A percentile compares a stretch with the other conserved stretches of the same genome.
phyloP scores from a whole-genome alignment of 345 rosid genomes.

The Atalantia buxifolia region DNA sequence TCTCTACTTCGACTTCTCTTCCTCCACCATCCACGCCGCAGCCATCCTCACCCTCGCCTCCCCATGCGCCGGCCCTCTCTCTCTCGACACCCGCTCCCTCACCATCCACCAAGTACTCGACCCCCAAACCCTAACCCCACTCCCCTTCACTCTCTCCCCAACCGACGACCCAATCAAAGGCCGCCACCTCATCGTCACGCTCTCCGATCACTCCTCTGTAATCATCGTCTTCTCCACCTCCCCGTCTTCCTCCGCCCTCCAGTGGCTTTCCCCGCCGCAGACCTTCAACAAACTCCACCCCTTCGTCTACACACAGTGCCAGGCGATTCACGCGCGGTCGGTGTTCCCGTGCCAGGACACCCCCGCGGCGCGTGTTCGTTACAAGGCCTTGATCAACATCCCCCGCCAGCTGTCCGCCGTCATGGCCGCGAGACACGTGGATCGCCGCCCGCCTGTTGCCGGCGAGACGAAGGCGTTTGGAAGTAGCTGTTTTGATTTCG shows the following conservation, averaged over 20 bases:
- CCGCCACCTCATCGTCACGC: conserved; percentile 37
- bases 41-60: conserved; percentile 64
- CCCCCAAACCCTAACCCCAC: conserved; percentile 37
- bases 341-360: conserved; percentile 95
- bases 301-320: conserved; percentile 89
- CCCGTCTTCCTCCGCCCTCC: conserved; percentile 78
- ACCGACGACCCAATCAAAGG: conserved; percentile 52
- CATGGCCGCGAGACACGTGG: conserved; percentile 75
- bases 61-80: conserved; percentile 43
- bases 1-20: conserved; percentile 70
- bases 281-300: conserved; percentile 67
- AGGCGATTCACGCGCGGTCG: conserved; percentile 84
- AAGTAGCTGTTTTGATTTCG: conserved; percentile 4
- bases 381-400: conserved; percentile 60
- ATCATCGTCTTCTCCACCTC: conserved; percentile 58
- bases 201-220: conserved; percentile 38
- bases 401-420: conserved; percentile 72
- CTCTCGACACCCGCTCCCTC: conserved; percentile 75
- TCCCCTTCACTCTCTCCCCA: conserved; percentile 45
- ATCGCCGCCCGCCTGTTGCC: conserved; percentile 51
- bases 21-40: conserved; percentile 70
- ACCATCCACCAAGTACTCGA: conserved; percentile 38
- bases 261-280: conserved; percentile 77
- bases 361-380: conserved; percentile 76
- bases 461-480: conserved; percentile 41